Evolutionary conservation across 2,329 filamentous ascomycete genomes (phyloP).

Genomic region (Pyrenophora tritici-repentis): DNA sequence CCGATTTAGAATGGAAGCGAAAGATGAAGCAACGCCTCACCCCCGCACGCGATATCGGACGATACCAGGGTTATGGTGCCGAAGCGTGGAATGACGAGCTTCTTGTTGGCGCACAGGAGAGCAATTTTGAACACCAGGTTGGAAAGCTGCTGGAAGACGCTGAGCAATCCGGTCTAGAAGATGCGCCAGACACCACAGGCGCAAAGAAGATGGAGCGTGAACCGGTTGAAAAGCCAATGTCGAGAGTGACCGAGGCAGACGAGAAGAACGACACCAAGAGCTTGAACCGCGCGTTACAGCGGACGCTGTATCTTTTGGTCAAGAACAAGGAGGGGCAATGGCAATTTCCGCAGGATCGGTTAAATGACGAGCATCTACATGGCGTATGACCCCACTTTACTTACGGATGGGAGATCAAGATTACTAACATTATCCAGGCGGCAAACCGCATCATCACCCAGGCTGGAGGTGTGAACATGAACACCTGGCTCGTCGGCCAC

Average conservation of each 20-base stretch:
- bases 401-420: background rate
- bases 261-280: conserved; percentile 72
- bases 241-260: conserved; percentile 79
- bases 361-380: conserved; percentile 78
- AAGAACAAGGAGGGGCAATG: conserved; percentile 72
- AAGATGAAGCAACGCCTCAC: conserved; percentile 79
- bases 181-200: conserved; percentile 42
- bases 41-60: conserved; percentile 81
- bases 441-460: conserved; percentile 78
- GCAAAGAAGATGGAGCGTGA: conserved; percentile 57
- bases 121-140: conserved; percentile 66
- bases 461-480: conserved; percentile 91
- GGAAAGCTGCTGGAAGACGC: conserved; percentile 77
- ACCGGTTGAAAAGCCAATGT: conserved; percentile 70
- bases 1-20: conserved; percentile 86
- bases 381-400: conserved; percentile 63
- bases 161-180: conserved; percentile 57
- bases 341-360: conserved; percentile 77
- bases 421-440: conserved; percentile 61
- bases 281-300: conserved; percentile 77
- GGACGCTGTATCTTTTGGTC: conserved; percentile 87
- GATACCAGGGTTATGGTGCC: conserved; percentile 75
- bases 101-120: conserved; percentile 71
- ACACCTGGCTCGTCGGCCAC: conserved; percentile 95
- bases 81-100: conserved; percentile 92